Percentiles rank a stretch among this genome's conserved stretches.
These are phyloP conservation scores for Viola odorata DNA, from an alignment of 345 rosid genomes.

Conservation along the genomic window DNA sequence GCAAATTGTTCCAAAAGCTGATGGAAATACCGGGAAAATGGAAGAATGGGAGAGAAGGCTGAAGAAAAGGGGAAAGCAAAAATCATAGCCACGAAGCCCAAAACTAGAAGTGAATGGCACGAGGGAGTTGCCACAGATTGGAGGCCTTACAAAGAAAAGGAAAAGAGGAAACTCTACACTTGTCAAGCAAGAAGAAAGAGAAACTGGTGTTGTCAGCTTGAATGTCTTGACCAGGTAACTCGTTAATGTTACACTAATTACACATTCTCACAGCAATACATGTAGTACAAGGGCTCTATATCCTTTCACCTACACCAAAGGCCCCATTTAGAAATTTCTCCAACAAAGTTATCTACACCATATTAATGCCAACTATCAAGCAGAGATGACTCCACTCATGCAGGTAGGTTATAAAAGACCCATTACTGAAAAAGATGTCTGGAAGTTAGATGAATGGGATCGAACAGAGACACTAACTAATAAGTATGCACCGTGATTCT, in stretches of 20 bases:
- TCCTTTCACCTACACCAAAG: no score
- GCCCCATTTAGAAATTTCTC: no score
- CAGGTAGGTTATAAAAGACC: slow-evolving; percentile 72
- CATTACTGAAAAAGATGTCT: slow-evolving; percentile 85
- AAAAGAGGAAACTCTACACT: slow-evolving; percentile 81
- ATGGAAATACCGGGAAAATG: slow-evolving; percentile 99
- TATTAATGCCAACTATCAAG: no score
- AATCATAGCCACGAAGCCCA: slow-evolving; percentile 30
- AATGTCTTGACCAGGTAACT: slow-evolving; percentile 69
- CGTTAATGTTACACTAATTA: no score
- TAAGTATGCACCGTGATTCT: slow-evolving; percentile 13
- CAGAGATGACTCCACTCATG: slow-evolving; percentile 92
- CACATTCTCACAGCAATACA: no score
- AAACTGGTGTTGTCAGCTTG: slow-evolving; percentile 85
- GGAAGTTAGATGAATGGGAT: slow-evolving; percentile 96
- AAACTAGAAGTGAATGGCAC: slow-evolving; percentile 45
- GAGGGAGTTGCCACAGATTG: slow-evolving; percentile 36
- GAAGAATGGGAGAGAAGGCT: slow-evolving; percentile 49
- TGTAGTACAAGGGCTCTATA: no score
- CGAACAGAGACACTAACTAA: slow-evolving; percentile 63
- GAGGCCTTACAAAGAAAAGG: slow-evolving; percentile 29
- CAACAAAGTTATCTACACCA: no score
- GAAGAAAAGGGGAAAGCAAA: slow-evolving; percentile 53
- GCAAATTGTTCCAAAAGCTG: slow-evolving; percentile 70
- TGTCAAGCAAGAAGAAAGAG: slow-evolving; percentile 91